Evolutionary conservation across 1,139 yeast species (phyloP), one percentile per base, ranked within the genome.

Genomic region (Kodamaea sp.): DNA sequence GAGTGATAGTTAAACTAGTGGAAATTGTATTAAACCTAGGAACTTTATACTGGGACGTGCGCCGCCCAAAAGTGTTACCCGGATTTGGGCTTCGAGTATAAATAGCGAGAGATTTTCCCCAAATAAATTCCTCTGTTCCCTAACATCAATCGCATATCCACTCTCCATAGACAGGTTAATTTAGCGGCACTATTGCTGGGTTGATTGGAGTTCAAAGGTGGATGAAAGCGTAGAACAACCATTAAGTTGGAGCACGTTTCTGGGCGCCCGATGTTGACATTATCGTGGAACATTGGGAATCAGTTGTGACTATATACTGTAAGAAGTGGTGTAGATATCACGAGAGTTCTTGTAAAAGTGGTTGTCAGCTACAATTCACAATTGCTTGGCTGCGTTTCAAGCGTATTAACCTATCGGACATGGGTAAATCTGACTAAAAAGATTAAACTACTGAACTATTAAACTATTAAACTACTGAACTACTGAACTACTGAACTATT

Each of bases 241-340:
- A 39, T 43, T 32, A 30, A 28, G 36, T 34, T 42, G 72, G 71
- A 63, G 76, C 73, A 70, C 76, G 76, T 70, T 70, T 60, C 76
- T 70, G 76, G 76, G 76, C 76, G 75, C 76, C 76, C 61, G 76
- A 58, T 69, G 67, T 68, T 69, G 76, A 70, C 71, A 53, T 42
- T 44, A 47, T 39, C 41, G 56, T 70, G 76, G 70, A 60, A 66
- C 66, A 66, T 60, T 70, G 75, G 76, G 76, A 70, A 70, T 70
- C 76, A 70, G 76, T 70, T 70, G 76, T 65, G 73, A 58, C 76
- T 68, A 70, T 60, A 70, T 61, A 39, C 48, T 26, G 21, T 18
- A 18, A 18, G n/a, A n/a, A n/a, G n/a, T n/a, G n/a, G n/a, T n/a
- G n/a, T n/a, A n/a, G n/a, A n/a, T n/a, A n/a, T n/a, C n/a, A n/a